These are phyloP conservation scores for Phylloporus sp. DNA, from an alignment of 1,284 basidiomycete genomes.

Conservation along the genomic window DNA sequence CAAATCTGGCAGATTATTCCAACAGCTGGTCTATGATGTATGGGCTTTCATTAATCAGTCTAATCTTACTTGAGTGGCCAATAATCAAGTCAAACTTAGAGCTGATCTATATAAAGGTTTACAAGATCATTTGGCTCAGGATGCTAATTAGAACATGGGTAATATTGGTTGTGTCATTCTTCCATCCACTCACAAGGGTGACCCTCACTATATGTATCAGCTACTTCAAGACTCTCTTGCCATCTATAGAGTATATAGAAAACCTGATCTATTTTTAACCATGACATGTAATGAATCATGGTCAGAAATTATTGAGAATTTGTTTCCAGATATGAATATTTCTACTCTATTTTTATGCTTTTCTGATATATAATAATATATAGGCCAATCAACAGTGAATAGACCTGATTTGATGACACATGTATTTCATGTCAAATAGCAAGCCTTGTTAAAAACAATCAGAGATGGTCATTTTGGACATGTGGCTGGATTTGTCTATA, in stretches of 20 bases:
- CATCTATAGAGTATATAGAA: constrained; percentile 10
- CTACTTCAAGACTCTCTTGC: constrained; percentile 12
- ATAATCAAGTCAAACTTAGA: constrained; percentile 44
- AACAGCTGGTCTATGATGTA: constrained; percentile 12
- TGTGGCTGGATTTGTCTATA: no score
- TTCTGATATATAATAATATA: no score
- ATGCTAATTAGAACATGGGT: constrained; percentile 7
- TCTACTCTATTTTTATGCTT: no score
- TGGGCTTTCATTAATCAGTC: constrained; percentile 40
- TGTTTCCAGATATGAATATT: constrained; percentile 33
- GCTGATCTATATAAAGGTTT: constrained; percentile 31
- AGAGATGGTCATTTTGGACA: no score
- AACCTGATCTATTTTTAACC: constrained; percentile 13
- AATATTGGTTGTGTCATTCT: constrained; percentile 1
- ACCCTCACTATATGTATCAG: constrained; percentile 4
- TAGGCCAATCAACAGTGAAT: no score
- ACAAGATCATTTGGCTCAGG: background rate
- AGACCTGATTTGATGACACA: no score
- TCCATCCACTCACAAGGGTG: background rate
- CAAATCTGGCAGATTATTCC: constrained; percentile 43
- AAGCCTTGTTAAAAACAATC: no score
- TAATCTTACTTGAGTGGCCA: constrained; percentile 29
- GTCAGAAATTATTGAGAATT: constrained; percentile 45
- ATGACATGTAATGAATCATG: constrained; percentile 45
- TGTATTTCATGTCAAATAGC: no score